A percentile compares a stretch with the other conserved stretches of the same genome.
phyloP scores from a whole-genome alignment of 441 rosid genomes.

The Croton setiger region DNA sequence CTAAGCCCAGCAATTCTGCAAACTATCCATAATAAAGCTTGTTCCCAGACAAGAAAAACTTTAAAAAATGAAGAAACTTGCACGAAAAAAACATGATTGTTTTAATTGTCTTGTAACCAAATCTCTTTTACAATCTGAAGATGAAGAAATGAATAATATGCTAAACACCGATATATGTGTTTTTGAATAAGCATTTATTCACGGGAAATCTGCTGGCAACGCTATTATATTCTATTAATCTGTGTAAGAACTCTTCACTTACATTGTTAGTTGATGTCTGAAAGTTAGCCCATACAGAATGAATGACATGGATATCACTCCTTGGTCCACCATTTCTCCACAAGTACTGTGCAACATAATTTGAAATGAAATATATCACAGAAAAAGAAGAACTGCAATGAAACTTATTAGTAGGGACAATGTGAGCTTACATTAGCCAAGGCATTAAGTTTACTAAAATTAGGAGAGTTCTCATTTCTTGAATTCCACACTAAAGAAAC shows the following conservation, averaged over 20 bases:
- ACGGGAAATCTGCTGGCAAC: background rate
- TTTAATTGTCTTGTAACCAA: background rate
- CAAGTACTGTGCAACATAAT: conserved; percentile 49
- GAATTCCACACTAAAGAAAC: conserved; percentile 93
- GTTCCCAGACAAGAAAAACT: background rate
- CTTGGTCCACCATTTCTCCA: conserved; percentile 86
- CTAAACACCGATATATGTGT: background rate
- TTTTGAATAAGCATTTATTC: conserved; percentile 1
- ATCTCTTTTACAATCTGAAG: background rate
- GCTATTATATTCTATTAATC: background rate
- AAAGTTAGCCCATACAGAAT: conserved; percentile 97
- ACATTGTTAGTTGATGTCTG: conserved; percentile 93
- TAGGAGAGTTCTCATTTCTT: conserved; percentile 73
- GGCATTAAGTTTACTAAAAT: conserved; percentile 60
- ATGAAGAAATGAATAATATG: conserved; percentile 5
- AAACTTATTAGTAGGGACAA: background rate
- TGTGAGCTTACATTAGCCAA: conserved; percentile 61
- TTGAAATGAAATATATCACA: conserved; percentile 4
- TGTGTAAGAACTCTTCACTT: conserved; percentile 33
- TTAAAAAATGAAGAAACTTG: background rate
- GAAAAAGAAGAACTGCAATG: background rate
- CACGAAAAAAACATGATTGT: background rate
- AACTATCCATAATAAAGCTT: background rate
- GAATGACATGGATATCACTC: conserved; percentile 51
- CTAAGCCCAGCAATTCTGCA: background rate